These are phyloP conservation scores for Reutealis trisperma DNA, from an alignment of 345 rosid genomes.

Conservation along the genomic window DNA sequence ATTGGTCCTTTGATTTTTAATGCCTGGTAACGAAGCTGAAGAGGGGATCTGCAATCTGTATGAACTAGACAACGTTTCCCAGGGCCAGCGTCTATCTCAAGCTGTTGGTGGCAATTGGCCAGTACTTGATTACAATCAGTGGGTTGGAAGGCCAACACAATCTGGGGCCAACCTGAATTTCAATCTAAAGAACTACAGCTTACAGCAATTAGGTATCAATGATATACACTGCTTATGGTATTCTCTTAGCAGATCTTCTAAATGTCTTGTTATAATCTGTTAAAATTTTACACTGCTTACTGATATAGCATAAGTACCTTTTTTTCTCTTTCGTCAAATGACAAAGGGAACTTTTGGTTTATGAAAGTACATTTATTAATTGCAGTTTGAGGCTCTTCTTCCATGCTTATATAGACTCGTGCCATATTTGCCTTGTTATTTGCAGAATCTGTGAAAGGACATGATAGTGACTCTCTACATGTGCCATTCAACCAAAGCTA, in stretches of 20 bases:
- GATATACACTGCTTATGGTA: background rate
- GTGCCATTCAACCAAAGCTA: slow-evolving; percentile 17
- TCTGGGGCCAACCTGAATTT: slow-evolving; percentile 31
- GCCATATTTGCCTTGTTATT: slow-evolving; percentile 10
- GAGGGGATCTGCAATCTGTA: slow-evolving; percentile 41
- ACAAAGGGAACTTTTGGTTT: background rate
- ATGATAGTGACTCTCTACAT: slow-evolving; percentile 27
- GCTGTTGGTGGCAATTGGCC: slow-evolving; percentile 38
- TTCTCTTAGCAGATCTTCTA: background rate
- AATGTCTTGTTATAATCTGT: background rate
- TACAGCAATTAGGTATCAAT: slow-evolving; percentile 40
- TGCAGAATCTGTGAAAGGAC: slow-evolving; percentile 33
- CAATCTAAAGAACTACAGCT: slow-evolving; percentile 27
- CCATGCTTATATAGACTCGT: background rate
- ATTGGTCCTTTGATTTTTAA: slow-evolving; percentile 35
- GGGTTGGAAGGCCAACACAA: slow-evolving; percentile 35
- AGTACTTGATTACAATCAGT: slow-evolving; percentile 33
- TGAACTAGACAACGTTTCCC: slow-evolving; percentile 39
- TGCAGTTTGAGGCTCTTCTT: background rate
- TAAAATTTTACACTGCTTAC: background rate
- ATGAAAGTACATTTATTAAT: background rate
- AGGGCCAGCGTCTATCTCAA: slow-evolving; percentile 33
- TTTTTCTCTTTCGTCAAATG: slow-evolving; percentile 11
- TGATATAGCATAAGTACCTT: background rate
- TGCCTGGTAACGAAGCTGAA: slow-evolving; percentile 53